Evolutionary conservation across 140 eudicot species (phyloP).

Genomic region (Senecio squalidus): DNA sequence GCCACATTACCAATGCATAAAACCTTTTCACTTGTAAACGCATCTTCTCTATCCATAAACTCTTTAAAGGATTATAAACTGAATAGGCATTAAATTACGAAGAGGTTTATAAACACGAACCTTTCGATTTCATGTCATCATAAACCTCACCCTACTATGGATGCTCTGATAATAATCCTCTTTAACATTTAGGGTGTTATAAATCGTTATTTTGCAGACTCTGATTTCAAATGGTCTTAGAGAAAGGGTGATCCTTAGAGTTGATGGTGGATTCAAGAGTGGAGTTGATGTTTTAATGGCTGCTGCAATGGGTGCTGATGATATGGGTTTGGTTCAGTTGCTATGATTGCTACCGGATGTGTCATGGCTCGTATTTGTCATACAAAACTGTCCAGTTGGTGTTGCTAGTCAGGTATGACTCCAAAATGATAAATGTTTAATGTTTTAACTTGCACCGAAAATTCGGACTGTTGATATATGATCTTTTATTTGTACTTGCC

Average conservation of each 20-base stretch:
- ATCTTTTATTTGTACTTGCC: slow-evolving; percentile 4
- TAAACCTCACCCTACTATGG: no score
- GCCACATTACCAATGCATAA: no score
- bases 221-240: slow-evolving; percentile 84
- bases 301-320: slow-evolving; percentile 99
- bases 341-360: slow-evolving; percentile 99
- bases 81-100: no score
- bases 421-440: background rate
- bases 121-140: no score
- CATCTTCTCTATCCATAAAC: no score
- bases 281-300: slow-evolving; percentile 98
- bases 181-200: no score
- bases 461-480: background rate
- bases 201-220: slow-evolving; percentile 46
- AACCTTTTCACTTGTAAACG: no score
- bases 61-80: no score
- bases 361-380: slow-evolving; percentile 99
- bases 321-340: slow-evolving; percentile 92
- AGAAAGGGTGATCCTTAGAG: slow-evolving; percentile 92
- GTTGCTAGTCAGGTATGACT: slow-evolving; percentile 93
- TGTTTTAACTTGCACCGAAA: background rate
- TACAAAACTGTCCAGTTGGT: slow-evolving; percentile 98
- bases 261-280: slow-evolving; percentile 97
- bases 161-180: no score
- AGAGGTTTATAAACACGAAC: no score